A percentile compares a stretch with the other conserved stretches of the same genome.
Evolutionary conservation across 129 eudicot genomes (phyloP).

Genomic region (Centrapalus pauciflorus): DNA sequence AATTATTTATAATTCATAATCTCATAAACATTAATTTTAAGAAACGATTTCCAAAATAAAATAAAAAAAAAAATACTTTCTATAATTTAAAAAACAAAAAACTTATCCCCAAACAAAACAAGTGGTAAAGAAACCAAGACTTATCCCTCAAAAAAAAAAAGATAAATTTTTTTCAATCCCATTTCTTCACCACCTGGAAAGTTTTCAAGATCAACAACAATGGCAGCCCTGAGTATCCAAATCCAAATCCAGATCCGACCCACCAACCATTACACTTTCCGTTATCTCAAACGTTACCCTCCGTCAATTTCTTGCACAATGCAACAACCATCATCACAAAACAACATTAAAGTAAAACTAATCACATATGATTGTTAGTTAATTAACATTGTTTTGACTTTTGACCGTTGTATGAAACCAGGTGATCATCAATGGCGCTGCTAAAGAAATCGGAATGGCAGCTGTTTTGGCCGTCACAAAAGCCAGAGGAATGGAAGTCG

Average conservation of each 20-base stretch:
- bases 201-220: too few species aligned
- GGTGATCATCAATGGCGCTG: conserved; percentile 86
- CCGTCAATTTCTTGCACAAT: conserved; percentile 56
- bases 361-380: neutral
- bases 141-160: too few species aligned
- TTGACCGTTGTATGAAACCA: conserved; percentile 13
- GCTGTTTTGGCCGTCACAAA: conserved; percentile 79
- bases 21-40: too few species aligned
- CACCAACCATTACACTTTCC: conserved; percentile 12
- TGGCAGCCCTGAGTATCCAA: conserved; percentile 60
- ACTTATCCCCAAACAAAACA: too few species aligned
- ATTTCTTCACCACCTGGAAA: too few species aligned
- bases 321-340: conserved; percentile 53
- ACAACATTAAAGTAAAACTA: conserved; percentile 61
- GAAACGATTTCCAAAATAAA: too few species aligned
- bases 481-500: conserved; percentile 92
- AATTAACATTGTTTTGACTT: neutral
- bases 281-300: neutral
- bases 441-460: conserved; percentile 90
- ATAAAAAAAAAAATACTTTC: too few species aligned
- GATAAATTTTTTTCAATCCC: too few species aligned
- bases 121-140: too few species aligned
- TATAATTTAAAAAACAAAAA: too few species aligned
- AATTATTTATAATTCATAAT: too few species aligned
- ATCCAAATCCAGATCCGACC: conserved; percentile 45